These are phyloP conservation scores for Ceratobasidium sp. DNA, from an alignment of 1,284 basidiomycete genomes.

Conservation along the genomic window DNA sequence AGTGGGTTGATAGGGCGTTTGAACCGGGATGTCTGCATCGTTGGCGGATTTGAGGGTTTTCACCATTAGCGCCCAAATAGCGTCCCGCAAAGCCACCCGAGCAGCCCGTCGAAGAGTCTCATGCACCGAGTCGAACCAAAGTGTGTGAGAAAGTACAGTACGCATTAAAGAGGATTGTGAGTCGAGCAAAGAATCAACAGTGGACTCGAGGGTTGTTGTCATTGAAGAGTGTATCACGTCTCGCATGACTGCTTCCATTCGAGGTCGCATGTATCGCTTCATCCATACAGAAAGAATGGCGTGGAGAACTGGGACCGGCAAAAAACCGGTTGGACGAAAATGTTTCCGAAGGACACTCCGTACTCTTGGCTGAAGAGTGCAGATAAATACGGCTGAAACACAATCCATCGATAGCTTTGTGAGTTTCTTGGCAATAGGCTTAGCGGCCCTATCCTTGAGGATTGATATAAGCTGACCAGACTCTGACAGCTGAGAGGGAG, in stretches of 20 bases:
- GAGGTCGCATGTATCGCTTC: slow-evolving; percentile 34
- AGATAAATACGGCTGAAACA: slow-evolving; percentile 33
- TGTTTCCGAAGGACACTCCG: slow-evolving; percentile 30
- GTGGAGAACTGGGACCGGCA: slow-evolving; percentile 5
- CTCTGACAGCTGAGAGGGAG: slow-evolving; percentile 21
- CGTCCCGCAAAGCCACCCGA: slow-evolving; percentile 27
- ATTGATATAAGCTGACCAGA: slow-evolving; percentile 8
- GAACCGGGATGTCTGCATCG: slow-evolving; percentile 18
- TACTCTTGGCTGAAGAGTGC: slow-evolving; percentile 12
- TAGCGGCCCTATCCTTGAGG: slow-evolving; percentile 32
- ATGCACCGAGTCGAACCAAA: slow-evolving; percentile 35
- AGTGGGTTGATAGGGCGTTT: slow-evolving; percentile 9
- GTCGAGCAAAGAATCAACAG: slow-evolving; percentile 20
- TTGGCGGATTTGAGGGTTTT: slow-evolving; percentile 32
- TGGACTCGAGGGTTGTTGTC: slow-evolving; percentile 28
- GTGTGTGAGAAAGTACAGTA: slow-evolving; percentile 15
- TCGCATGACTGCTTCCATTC: slow-evolving; percentile 31
- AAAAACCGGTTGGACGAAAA: slow-evolving; percentile 31
- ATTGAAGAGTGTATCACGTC: slow-evolving; percentile 24
- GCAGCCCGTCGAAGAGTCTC: slow-evolving; percentile 15
- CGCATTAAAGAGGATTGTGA: slow-evolving; percentile 28
- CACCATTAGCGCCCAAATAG: slow-evolving; percentile 31
- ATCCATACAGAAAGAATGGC: slow-evolving; percentile 22
- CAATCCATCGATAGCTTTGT: slow-evolving; percentile 23
- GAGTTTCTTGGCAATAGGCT: slow-evolving; percentile 14